Base-by-base conservation (phyloP, 2,329 filamentous ascomycete genomes). In the Aspergillus unguis region DNA sequence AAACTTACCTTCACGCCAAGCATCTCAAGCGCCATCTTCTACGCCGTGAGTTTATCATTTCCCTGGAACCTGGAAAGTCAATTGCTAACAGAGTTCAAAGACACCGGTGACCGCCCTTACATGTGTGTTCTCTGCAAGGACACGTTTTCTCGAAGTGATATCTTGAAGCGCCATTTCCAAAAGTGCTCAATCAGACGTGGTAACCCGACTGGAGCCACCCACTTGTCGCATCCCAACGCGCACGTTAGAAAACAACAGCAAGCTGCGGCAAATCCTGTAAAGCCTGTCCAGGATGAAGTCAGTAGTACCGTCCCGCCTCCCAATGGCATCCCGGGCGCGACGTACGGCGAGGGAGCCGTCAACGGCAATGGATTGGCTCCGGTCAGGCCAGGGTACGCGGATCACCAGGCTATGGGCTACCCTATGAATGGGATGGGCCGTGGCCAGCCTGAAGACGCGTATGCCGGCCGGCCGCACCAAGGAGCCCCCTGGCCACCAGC, bases 101-200 rank as follows among this genome's bases (percentile, higher is more conserved):
- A 99, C 78, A 97, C 94, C 57, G 94, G 94, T 67, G 92, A 97
- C 73, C 90, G 94, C 61, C 94, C 94, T 52, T 99, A 99, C 78
- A 95, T 95, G 85, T 99, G 94, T 76, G 90, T 95, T 61, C 81
- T 99, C 47, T 99, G 94, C 80, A 91, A 94, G 72, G 94, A 97
- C 74, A 97, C 92, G 32, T 99, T 99, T 75, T 96, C 90, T 44
- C 87, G 94, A 71, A 96, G 91, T 80, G 94, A 99, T 70, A 97
- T 99, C 61, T 78, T 99, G 66, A 99, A 99, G 80, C 90, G 94
- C 60, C 94, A 99, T 77, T 99, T 97, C 76, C 92, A 96, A 74
- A 99, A 99, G 79, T 99, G 94, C 77, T 96, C 94, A 36, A 90
- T 96, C 60, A 86, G 94, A 65, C 87, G 94, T 69, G 94, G 94